These are phyloP conservation scores for Candida cerambycidarum DNA, from an alignment of 805 yeast genomes.

Conservation along the genomic window DNA sequence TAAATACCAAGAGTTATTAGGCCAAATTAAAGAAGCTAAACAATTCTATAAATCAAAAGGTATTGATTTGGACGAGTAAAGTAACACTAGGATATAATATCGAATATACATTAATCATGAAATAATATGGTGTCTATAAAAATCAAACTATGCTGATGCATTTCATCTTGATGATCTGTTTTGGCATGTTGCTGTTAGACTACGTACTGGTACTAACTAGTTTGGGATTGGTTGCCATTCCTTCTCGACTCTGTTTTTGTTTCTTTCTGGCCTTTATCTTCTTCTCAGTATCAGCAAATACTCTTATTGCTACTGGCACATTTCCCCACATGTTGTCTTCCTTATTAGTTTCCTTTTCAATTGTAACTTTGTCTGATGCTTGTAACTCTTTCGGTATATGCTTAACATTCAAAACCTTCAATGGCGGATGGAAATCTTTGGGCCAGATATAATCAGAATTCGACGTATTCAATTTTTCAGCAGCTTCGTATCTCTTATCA, in stretches of 20 bases:
- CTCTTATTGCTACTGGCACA: conserved; percentile 75
- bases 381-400: conserved; percentile 41
- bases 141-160: not conserved
- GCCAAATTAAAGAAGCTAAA: conserved; percentile 62
- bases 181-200: too few relatives aligned
- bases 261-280: conserved; percentile 42
- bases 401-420: conserved; percentile 26
- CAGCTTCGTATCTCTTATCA: conserved; percentile 57
- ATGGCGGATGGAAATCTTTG: conserved; percentile 41
- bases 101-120: conserved; percentile 5
- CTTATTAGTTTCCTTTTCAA: conserved; percentile 14
- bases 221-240: not conserved
- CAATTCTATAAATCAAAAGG: conserved; percentile 55
- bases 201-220: too few relatives aligned
- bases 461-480: conserved; percentile 25
- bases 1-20: conserved; percentile 60
- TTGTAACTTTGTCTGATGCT: conserved; percentile 10
- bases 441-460: conserved; percentile 46
- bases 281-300: conserved; percentile 81
- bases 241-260: not conserved
- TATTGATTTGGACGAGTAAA: conserved; percentile 44
- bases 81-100: conserved; percentile 1
- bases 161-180: too few relatives aligned
- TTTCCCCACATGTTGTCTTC: conserved; percentile 39
- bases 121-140: not conserved